Conservation (phyloP, 2,329 filamentous ascomycete genomes). For the Colletotrichum sp. region DNA sequence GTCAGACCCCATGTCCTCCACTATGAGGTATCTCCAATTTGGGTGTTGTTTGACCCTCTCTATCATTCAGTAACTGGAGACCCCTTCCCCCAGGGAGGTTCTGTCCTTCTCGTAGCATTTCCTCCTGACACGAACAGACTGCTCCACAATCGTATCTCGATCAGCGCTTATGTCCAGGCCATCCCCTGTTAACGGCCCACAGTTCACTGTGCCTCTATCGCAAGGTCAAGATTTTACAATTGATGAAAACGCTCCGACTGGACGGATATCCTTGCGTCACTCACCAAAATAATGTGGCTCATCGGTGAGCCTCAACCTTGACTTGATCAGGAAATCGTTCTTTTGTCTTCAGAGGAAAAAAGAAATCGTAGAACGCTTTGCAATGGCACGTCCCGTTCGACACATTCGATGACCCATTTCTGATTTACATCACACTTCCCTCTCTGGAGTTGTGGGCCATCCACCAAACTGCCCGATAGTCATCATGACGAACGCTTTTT, state of each 20-base stretch:
- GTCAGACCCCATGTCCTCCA: background rate
- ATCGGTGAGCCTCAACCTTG: background rate
- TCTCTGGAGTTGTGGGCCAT: background rate
- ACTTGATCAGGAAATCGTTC: background rate
- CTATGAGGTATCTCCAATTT: background rate
- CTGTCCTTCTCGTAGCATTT: background rate
- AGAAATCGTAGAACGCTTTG: too few relatives aligned
- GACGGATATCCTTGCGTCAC: background rate
- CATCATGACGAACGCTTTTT: background rate
- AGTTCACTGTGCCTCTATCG: background rate
- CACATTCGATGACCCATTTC: background rate
- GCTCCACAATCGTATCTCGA: background rate
- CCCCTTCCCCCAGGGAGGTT: background rate
- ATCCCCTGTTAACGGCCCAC: background rate
- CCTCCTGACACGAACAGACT: background rate
- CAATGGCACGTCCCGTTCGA: background rate
- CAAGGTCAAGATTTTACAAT: background rate
- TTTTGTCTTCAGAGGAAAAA: background rate
- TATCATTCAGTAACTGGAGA: background rate
- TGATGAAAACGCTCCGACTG: background rate
- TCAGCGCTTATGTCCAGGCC: background rate
- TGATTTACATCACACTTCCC: background rate
- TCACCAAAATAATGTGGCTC: background rate
- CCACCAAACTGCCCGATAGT: background rate
- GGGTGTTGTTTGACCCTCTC: background rate